Evolutionary conservation across 768 basidiomycete genomes (phyloP), one percentile per base, ranked within the genome.

Genomic region (Tubosaeta sp.): DNA sequence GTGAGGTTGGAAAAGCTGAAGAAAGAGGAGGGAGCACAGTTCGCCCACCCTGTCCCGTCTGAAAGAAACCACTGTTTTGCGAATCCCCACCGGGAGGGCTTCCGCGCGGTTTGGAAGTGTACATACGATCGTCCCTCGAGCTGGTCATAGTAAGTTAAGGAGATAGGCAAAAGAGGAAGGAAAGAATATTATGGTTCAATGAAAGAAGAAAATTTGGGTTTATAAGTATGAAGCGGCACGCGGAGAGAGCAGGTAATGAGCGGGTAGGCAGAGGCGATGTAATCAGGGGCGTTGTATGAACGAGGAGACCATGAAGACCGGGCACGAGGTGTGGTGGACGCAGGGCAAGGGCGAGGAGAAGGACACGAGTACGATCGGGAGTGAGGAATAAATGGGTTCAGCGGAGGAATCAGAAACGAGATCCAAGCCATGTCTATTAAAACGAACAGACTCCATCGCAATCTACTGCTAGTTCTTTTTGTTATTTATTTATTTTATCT

Each of bases 11-110:
- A 84, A 86, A 85, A 65, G 81, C 81, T 73, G 83, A 77, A 82
- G 82, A 79, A 80, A 88, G 76, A 82, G 86, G 83, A 84, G 86
- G 87, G 71, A 87, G 82, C 76, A 86, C 80, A 77, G 84, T 81
- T 82, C 86, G 84, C 86, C 86, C 86, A 88, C 87, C 86, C 83
- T 87, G 86, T 78, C 83, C 82, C 73, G 81, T 77, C 74, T 80
- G 79, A 76, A 86, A 82, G 78, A 84, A 84, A 74, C 69, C 75
- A 71, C 76, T 75, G 68, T 69, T 74, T 73, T 83, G 82, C 68
- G 79, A 67, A 71, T 71, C 70, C 60, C 81, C 82, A 71, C 76
- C 79, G 61, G 84, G 82, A 68, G 84, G 80, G 71, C 79, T 80
- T 77, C 71, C 68, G 62, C 83, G 79, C 64, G 79, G 70, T 76